Conservation (phyloP, 176 grass and related monocot genomes). For the Aechmea fasciata region DNA sequence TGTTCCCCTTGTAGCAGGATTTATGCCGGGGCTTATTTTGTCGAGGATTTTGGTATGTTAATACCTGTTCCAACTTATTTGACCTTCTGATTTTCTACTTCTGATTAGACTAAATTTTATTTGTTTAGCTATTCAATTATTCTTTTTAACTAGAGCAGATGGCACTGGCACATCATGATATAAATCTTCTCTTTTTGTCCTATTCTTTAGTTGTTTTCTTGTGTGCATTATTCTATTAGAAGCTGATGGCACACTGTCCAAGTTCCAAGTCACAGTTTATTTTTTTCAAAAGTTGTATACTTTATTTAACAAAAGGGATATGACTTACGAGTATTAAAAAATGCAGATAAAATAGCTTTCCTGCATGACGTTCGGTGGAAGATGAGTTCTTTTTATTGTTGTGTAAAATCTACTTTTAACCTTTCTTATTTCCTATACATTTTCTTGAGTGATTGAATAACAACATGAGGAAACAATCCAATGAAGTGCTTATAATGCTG, state of each 20-base stretch:
- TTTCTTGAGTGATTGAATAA: no score
- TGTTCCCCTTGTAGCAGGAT: constrained; percentile 68
- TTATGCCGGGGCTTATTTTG: constrained; percentile 83
- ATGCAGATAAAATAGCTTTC: no score
- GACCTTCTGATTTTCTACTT: background rate
- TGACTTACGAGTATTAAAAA: no score
- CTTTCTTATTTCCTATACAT: no score
- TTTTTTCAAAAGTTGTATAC: background rate
- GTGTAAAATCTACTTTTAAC: no score
- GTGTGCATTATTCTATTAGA: background rate
- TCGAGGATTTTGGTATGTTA: constrained; percentile 80
- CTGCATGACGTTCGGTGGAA: no score
- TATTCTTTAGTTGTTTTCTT: background rate
- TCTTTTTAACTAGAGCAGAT: no score
- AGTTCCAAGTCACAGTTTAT: background rate
- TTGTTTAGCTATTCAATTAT: background rate
- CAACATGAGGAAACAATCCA: no score
- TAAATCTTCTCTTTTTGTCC: background rate
- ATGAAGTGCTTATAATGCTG: no score
- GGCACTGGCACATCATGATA: no score
- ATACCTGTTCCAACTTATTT: constrained; percentile 8
- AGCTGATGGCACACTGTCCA: background rate
- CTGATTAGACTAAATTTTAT: background rate
- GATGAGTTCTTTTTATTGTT: no score
- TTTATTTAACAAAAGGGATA: no score